Base-by-base conservation (phyloP, 2,329 filamentous ascomycete genomes). In the Epichloe amarillans region DNA sequence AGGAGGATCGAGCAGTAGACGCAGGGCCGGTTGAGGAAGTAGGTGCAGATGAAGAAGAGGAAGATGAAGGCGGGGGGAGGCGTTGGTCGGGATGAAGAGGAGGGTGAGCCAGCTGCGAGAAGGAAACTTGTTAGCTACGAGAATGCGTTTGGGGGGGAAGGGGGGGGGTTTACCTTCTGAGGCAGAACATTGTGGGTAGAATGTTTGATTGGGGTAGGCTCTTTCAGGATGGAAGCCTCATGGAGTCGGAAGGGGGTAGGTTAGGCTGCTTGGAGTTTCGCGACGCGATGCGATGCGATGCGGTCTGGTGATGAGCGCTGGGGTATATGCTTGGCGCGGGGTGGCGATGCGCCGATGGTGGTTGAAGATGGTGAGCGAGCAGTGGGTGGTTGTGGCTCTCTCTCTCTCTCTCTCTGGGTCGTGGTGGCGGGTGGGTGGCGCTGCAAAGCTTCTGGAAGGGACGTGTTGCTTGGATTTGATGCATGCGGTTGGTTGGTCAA, bases 1-100 rank as follows among this genome's bases (percentile, higher is more conserved):
- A 98, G 87, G 50, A 98, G 84, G 55, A 96, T 83, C 54, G 89
- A 95, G 79, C 93, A 98, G 77, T 98, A 98, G 60, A 95, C 84
- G 73, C 93, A 98, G 50, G 93, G 93, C 50, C 91, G 84, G 71
- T 96, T 95, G 61, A 98, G 83, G 70, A 95, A 87, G 75, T 95
- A 97, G 57, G 90, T 95, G 67, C 90, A 88, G 57, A 88, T 77
- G 72, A 98, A 84, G 75, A 93, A 88, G 69, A 88, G 79, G 70
- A 91, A 80, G 66, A 93, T 87, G 72, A 91, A 90, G 62, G 86
- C 78, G 26, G 87, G 52, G n/a, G 52, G 86, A 89, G 59, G 87
- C 85, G 66, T 90, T 89, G 53, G 87, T 88, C 49, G 87, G 87
- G 60, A 93, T 89, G 69, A 93, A 90, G 65, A 93, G 86, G 59